Evolutionary conservation across 768 basidiomycete genomes (phyloP), one percentile per base, ranked within the genome.

Genomic region (Russula abietina): DNA sequence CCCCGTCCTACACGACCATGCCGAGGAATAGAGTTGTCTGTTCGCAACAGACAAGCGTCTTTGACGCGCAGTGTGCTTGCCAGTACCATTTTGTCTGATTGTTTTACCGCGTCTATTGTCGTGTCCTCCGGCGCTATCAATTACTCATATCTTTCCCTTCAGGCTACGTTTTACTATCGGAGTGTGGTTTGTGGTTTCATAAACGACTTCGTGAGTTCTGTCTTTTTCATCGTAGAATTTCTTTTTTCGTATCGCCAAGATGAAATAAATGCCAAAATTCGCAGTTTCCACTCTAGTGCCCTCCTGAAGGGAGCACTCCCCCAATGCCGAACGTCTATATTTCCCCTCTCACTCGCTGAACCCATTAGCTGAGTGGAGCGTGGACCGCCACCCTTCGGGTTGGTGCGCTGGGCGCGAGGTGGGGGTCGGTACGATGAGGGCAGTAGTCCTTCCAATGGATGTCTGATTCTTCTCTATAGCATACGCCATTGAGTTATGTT

Each of bases 1-100:
- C 88, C 88, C 88, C 88, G 87, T 86, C 88, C 76, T 89, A 89
- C 71, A 86, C 88, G 88, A 89, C 89, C 82, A 85, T 90, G 89
- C 79, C 84, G 88, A 89, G 87, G 73, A 78, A 82, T 74, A 89
- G 87, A 87, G 86, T 71, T 72, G 84, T 86, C 79, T 81, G 84
- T 88, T 87, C 84, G 84, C 85, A 85, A 85, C 85, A 78, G 78
- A 85, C 81, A 76, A 74, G 83, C 80, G 79, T 75, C 78, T 75
- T 81, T 62, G 57, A 75, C 75, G 81, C 81, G 79, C 71, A 87
- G 85, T 81, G 86, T 82, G 87, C 87, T 89, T 88, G 88, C 88
- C 88, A 89, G 88, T 87, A 86, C 86, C 87, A 80, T 85, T 89
- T 86, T 72, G 83, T 86, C 88, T 89, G 88, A 90, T 71, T 11